Evolutionary conservation across 768 basidiomycete genomes (phyloP).

Genomic region (Pleurotus salmoneostramineus): DNA sequence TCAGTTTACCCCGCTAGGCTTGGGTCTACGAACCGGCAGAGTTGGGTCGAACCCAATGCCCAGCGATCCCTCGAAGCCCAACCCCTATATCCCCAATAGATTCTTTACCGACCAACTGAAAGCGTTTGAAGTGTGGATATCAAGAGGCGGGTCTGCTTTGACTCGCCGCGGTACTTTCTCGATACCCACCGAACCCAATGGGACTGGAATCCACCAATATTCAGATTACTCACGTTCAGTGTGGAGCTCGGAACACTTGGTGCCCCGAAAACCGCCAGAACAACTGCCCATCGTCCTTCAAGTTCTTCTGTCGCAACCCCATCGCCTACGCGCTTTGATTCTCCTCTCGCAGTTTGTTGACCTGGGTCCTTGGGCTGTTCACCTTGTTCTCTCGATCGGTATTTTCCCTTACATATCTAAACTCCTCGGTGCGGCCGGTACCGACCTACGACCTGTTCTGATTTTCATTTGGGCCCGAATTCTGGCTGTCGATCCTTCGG

Average conservation of each 20-base stretch:
- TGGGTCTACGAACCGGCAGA: conserved; percentile 1
- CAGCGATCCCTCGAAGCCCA: conserved; percentile 39
- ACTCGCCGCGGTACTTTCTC: conserved; percentile 76
- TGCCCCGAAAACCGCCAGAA: conserved; percentile 90
- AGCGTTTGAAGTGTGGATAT: conserved; percentile 98
- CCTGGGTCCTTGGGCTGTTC: conserved; percentile 97
- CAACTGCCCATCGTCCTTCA: conserved; percentile 98
- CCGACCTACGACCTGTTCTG: conserved; percentile 93
- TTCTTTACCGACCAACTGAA: conserved; percentile 97
- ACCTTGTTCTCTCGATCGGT: conserved; percentile 92
- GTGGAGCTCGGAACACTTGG: conserved; percentile 44
- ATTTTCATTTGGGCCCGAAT: conserved; percentile 99
- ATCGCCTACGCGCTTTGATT: conserved; percentile 92
- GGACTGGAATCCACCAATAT: conserved; percentile 7
- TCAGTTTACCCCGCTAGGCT: conserved; percentile 12
- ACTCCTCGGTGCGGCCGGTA: conserved; percentile 89
- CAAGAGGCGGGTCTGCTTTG: conserved; percentile 83
- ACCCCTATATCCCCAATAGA: conserved; percentile 77
- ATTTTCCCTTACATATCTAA: conserved; percentile 99
- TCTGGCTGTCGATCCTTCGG: conserved; percentile 90
- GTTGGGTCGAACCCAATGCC: conserved; percentile 15
- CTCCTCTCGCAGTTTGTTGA: conserved; percentile 97
- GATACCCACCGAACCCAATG: conserved; percentile 17
- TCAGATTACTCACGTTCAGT: conserved; percentile 12
- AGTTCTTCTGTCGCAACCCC: conserved; percentile 93